These are phyloP conservation scores for Begonia fuchsioides DNA, from an alignment of 306 rosid genomes.

Conservation along the genomic window DNA sequence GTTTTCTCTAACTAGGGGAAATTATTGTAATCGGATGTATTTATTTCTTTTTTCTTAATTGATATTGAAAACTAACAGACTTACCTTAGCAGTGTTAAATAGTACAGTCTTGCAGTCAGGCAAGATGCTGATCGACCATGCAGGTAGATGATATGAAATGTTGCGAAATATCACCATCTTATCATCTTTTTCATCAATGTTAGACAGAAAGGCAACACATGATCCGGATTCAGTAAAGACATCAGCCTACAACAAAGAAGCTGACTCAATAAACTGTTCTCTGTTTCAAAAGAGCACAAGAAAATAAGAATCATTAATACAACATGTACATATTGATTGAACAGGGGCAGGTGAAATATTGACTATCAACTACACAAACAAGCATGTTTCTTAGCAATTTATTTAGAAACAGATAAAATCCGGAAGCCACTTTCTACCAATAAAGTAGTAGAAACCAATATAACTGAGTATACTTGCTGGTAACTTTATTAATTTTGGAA, in stretches of 20 bases:
- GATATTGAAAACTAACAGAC: not conserved
- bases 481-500: no score
- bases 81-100: conserved; percentile 80
- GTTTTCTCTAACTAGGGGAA: no score
- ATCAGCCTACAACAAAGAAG: conserved; percentile 52
- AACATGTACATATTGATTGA: not conserved
- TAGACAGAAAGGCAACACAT: conserved; percentile 77
- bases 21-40: no score
- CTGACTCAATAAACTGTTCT: conserved; percentile 5
- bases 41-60: no score
- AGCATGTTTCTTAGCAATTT: not conserved
- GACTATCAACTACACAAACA: not conserved
- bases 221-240: conserved; percentile 70
- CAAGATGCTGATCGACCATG: conserved; percentile 98
- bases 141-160: conserved; percentile 68
- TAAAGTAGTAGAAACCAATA: no score
- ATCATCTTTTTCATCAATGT: conserved; percentile 62
- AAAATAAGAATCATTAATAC: not conserved
- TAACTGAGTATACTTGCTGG: no score
- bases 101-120: conserved; percentile 90
- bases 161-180: conserved; percentile 59
- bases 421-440: not conserved
- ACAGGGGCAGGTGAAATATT: no score
- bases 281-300: not conserved
- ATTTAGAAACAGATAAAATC: not conserved